Base-by-base conservation (phyloP, 345 rosid genomes). In the Mangifera indica region DNA sequence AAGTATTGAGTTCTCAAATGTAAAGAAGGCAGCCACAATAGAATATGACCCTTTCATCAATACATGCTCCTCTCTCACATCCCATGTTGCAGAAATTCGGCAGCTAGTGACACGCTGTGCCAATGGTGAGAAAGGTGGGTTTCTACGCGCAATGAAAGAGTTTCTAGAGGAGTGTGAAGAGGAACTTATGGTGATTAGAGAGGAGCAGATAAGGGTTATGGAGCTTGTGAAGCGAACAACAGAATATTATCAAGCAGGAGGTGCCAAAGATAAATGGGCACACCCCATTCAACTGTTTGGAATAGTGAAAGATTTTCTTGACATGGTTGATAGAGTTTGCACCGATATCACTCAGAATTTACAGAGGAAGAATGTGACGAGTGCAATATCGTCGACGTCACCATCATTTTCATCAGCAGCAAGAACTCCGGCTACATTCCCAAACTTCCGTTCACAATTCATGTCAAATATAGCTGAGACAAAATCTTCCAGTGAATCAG, bases 241-340 rank as follows among this genome's bases (percentile, higher is more conserved):
- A 18, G 84, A 85, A 29, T 93, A 91, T 79, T 91, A 91, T 72
- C 98, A 89, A 78, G 85, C 88, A 63, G 97, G 87, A 73, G 82
- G 78, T 20, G 73, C 85, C 20, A 84, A 81, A 22, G 87, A 77
- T 10, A 81, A 63, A 65, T 84, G 76, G 56, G 71, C 66, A 18
- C 63, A 67, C 44, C 89, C 75, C 37, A 81, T 89, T 69, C 93
- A 88, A 55, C 69, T 91, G 66, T 94, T 94, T 76, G 83, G 81
- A 26, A 86, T 87, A 11, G 89, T 94, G 24, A 91, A 85, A 61
- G 91, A 87, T 81, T 94, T 94, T 81, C 88, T 91, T 20, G 89
- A 78, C 10, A 91, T 90, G 92, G 97, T 91, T 61, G 94, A 93
- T 74, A 83, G 74, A 77, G 93, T 87, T 7, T 83, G 88, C 5